Evolutionary conservation across 2,329 filamentous ascomycete genomes (phyloP).

Genomic region (Bipolaris oryzae): DNA sequence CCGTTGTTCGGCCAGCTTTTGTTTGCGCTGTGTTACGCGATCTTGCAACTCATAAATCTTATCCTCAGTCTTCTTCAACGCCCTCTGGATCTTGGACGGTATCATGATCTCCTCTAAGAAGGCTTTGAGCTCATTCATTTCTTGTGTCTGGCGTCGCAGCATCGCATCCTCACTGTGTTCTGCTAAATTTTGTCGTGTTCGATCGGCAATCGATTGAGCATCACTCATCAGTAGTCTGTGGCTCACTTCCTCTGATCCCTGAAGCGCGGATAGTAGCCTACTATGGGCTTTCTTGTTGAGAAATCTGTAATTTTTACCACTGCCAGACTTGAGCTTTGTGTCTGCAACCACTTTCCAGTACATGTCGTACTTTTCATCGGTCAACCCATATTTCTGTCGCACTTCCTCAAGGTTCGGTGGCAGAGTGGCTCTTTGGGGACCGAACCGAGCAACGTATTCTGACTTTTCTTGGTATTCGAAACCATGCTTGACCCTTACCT

Average conservation of each 20-base stretch:
- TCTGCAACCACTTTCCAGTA: background rate
- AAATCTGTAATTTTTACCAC: background rate
- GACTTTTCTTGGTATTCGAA: background rate
- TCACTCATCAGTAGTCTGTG: background rate
- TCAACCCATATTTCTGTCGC: background rate
- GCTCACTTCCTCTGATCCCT: background rate
- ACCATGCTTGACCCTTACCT: background rate
- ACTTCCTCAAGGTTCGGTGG: background rate
- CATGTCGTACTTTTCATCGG: background rate
- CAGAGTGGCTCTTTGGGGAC: background rate
- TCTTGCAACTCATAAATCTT: slow-evolving; percentile 2
- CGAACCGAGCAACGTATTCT: background rate
- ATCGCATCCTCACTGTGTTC: background rate
- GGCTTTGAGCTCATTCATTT: background rate
- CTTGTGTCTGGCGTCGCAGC: background rate
- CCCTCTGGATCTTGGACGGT: background rate
- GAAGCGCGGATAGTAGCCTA: background rate
- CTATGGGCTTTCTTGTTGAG: background rate
- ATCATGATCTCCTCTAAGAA: background rate
- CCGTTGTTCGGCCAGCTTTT: too few relatives aligned
- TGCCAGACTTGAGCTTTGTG: background rate
- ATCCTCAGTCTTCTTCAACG: background rate
- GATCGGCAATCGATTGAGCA: background rate
- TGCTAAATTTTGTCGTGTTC: background rate
- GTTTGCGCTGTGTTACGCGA: background rate